Evolutionary conservation across 108 stramenopile genomes (phyloP), one percentile per base, ranked within the genome.

Genomic region (Nitzschia inconspicua): DNA sequence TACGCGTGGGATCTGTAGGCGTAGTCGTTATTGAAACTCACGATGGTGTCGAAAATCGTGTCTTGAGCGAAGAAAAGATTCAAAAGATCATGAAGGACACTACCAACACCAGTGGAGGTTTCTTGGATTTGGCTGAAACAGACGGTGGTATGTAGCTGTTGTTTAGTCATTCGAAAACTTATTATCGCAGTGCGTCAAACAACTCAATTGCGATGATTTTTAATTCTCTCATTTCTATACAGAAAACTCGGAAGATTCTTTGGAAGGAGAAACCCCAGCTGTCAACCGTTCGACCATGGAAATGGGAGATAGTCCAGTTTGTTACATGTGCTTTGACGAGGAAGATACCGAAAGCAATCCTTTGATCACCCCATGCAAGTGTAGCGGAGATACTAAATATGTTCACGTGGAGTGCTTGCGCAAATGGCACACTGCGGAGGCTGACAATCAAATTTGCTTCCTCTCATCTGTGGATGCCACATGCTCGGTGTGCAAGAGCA

Each of bases 261-360:
- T 66, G 29, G 80, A 82, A 2, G 79, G 59, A 14, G 77, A 63
- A 24, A 37, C 54, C 18, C 23, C 31, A 42, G 39, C 20, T 19
- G 51, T 47, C 8, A 51, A 44, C 9, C 48, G 31, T 57, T 51
- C 43, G 28, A 66, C 41, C 22, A 53, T 62, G 29, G 29, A 50
- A 22, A 29, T 32, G 18, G 83, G 78, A 19, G 94, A 94, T 50
- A 80, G 48, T 31, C 91, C 86, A 44, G 85, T 93, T 32, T 97
- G 96, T 59, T 97, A 97, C 89, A 96, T 96, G 94, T 97, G 96
- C 67, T 97, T 96, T 52, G 95, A 96, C 53, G 94, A 95, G 44
- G 91, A 94, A 57, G 88, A 96, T 65, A 77, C 86, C 8, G 73
- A 79, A 22, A 69, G 70, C 44, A 95, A 89, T 57, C 89, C 89